phyloP scores from a whole-genome alignment of 148 eudicot species.

The Vaccinium vitisidaea region DNA sequence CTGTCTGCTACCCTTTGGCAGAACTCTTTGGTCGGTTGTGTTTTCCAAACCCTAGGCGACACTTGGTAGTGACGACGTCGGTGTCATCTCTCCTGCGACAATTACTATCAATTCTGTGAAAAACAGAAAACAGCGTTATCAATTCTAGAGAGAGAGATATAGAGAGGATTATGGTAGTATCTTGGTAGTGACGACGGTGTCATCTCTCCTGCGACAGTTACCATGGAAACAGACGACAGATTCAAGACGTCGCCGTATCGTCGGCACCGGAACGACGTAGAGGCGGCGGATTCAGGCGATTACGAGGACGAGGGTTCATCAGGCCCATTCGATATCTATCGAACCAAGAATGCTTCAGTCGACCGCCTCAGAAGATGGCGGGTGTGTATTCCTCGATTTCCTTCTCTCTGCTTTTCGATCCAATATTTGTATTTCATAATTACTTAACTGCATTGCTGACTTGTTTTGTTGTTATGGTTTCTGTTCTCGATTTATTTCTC shows the following conservation, averaged over 20 bases:
- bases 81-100: no score
- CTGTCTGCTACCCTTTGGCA: no score
- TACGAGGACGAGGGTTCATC: conserved; percentile 33
- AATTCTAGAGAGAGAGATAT: neutral
- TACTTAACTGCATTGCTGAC: neutral
- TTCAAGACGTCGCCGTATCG: conserved; percentile 44
- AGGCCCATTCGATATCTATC: conserved; percentile 60
- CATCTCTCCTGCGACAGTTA: conserved; percentile 67
- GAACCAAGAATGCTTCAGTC: conserved; percentile 74
- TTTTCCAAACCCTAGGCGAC: no score
- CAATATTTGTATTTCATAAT: neutral
- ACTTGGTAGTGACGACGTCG: no score
- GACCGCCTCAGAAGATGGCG: conserved; percentile 79
- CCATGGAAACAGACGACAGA: conserved; percentile 27
- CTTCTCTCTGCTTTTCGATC: neutral
- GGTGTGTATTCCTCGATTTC: conserved; percentile 35
- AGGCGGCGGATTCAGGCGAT: conserved; percentile 30
- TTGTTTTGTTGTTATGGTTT: neutral
- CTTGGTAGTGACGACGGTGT: conserved; percentile 31
- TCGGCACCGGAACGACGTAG: conserved; percentile 50
- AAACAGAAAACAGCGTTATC: no score
- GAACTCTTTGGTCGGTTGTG: no score
- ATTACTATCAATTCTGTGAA: no score
- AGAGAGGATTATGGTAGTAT: neutral
- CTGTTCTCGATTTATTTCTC: neutral